Evolutionary conservation across 2,329 filamentous ascomycete genomes (phyloP), one percentile per base, ranked within the genome.

Genomic region (Trichophyton simii): DNA sequence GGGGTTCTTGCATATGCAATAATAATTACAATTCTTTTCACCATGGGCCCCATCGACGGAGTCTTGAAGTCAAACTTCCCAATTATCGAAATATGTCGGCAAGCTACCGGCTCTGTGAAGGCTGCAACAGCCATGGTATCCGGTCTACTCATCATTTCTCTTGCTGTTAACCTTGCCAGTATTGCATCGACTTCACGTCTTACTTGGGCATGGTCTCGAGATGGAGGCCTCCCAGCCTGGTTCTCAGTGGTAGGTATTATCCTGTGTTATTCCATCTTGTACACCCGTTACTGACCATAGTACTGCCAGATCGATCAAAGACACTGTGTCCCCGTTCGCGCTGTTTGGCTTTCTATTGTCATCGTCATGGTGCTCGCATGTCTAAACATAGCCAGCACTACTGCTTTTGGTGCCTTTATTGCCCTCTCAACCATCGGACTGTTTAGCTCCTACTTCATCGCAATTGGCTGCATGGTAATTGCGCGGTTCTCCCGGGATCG

Each of bases 151-250:
- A 64, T 77, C 0, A 66, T 78, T 41, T 68, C 72, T 15, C 71
- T 75, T 58, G 69, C 76, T 44, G 72, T 74, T 0, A 73, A 73
- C 41, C 73, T 78, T 58, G 75, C 73, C 36, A 72, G 72, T 41
- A 71, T 79, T 1, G 77, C 79, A 0, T 79, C 78, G 0, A 76
- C 76, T 0, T 78, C 77, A 0, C 75, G 79, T 2, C 66, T 80
- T 1, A 76, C 77, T 0, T 81, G 79, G 79, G 76, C 76, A 0
- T 81, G 79, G 70, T 75, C 78, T 11, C 68, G 75, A 3, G 79
- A 81, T 60, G 76, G 76, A 2, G 79, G 76, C 4, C 66, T 80
- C 0, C 77, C 77, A 0, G 71, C 70, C 41, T 73, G 69, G 22
- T 71, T 76, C 60, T 67, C 72, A 54, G 67, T 70, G 20, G 67